These are phyloP conservation scores for Areca catechu DNA, from an alignment of 176 grass and related monocot species.

Conservation along the genomic window DNA sequence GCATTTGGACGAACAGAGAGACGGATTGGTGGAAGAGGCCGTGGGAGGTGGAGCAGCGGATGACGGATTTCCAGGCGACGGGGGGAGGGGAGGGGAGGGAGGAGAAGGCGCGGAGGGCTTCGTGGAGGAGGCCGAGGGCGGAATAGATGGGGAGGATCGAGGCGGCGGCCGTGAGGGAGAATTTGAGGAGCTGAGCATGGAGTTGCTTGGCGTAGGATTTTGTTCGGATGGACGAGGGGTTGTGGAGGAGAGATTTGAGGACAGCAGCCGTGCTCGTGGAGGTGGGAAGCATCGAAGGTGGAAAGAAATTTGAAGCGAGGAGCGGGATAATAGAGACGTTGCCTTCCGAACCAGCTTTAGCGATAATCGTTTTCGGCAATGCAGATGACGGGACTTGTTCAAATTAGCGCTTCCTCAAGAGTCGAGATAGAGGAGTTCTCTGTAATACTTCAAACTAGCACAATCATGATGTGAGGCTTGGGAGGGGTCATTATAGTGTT, in stretches of 20 bases:
- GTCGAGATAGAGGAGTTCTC: no score
- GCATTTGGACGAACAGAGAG: constrained; percentile 43
- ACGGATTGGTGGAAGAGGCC: constrained; percentile 40
- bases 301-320: no score
- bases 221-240: background rate
- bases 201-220: constrained; percentile 8
- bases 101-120: constrained; percentile 17
- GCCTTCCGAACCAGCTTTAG: no score
- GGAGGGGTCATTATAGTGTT: no score
- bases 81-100: constrained; percentile 5
- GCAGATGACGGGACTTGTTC: no score
- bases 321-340: no score
- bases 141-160: background rate
- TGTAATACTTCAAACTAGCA: no score
- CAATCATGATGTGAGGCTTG: no score
- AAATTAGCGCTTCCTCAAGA: no score
- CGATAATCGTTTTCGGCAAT: no score
- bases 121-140: background rate
- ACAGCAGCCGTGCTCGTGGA: background rate
- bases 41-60: constrained; percentile 28
- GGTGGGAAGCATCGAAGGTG: no score
- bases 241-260: background rate
- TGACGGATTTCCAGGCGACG: constrained; percentile 33
- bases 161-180: background rate
- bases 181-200: constrained; percentile 10